Evolutionary conservation across 495 filamentous ascomycete genomes (phyloP), one percentile per base, ranked within the genome.

Genomic region (Trichoderma erinaceum): DNA sequence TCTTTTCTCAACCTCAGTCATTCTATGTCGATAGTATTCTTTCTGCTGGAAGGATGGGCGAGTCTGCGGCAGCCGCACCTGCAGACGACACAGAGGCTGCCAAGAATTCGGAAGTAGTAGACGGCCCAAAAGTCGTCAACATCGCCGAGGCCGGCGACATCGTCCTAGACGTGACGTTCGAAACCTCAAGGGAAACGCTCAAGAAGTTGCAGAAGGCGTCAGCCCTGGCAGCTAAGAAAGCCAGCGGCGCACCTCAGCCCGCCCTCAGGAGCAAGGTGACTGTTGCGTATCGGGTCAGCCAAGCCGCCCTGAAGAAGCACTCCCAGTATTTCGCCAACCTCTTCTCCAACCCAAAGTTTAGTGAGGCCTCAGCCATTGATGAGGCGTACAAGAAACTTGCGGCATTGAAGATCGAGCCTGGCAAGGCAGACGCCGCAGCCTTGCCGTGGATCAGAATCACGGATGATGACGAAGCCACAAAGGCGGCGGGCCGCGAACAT

Each of bases 251-350:
- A 13, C 68, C 69, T 5, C 73, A 72, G 4, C 69, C 73, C 10
- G 72, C 67, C 7, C 72, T 75, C 5, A 80, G 80, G 66, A 70
- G 76, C 68, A 74, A 66, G 41, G 69, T 73, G 15, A 69, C 76
- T 8, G 58, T 78, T 27, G 74, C 75, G 8, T 83, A 78, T 71
- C 75, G 81, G 16, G 80, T 79, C 1, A 71, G 73, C 5, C 69
- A 79, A 7, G 70, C 69, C 13, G 73, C 72, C 1, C 75, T 83
- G 13, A 83, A 77, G 70, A 71, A 78, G 48, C 73, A 80, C 58
- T 89, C 88, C 0, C 80, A 79, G 64, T 90, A 89, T 72, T 90
- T 90, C 70, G 76, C 76, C 64, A 81, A 77, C 46, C 79, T 89
- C 10, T 78, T 90, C 1, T 75, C 79, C 3, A 78, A 81, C 65